Conservation (phyloP, 2,329 filamentous ascomycete genomes). For the Fusarium hostae region DNA sequence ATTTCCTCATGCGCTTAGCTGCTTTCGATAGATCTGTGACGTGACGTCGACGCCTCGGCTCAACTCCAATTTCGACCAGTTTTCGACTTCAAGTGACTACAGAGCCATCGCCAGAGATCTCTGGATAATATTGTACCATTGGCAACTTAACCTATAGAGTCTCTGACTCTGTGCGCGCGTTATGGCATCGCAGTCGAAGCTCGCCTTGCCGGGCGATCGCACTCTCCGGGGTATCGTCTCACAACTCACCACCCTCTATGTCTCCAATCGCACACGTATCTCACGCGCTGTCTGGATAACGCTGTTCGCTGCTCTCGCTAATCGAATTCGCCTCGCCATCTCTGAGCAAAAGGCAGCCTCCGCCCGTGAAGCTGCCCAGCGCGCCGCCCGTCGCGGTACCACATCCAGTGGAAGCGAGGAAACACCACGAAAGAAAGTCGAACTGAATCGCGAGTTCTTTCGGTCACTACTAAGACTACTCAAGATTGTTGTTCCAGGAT, state of each 20-base stretch:
- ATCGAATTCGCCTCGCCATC: slow-evolving; percentile 91
- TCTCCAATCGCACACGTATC: slow-evolving; percentile 82
- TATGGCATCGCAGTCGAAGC: slow-evolving; percentile 83
- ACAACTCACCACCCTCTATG: slow-evolving; percentile 77
- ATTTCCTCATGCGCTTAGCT: slow-evolving; percentile 24
- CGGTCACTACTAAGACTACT: slow-evolving; percentile 80
- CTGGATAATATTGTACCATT: background rate
- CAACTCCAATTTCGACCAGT: slow-evolving; percentile 3
- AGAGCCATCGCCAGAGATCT: background rate
- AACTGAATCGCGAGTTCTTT: slow-evolving; percentile 86
- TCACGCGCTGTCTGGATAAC: slow-evolving; percentile 86
- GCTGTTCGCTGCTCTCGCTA: slow-evolving; percentile 80
- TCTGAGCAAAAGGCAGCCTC: slow-evolving; percentile 91
- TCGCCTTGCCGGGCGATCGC: slow-evolving; percentile 69
- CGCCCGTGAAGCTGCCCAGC: slow-evolving; percentile 70
- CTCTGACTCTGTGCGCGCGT: slow-evolving; percentile 18
- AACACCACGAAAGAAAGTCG: slow-evolving; percentile 79
- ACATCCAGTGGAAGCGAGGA: slow-evolving; percentile 54
- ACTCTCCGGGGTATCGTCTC: slow-evolving; percentile 73
- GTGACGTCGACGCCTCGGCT: slow-evolving; percentile 40
- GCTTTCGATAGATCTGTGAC: slow-evolving; percentile 33
- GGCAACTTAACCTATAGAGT: background rate
- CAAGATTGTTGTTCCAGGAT: slow-evolving; percentile 89
- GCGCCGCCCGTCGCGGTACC: slow-evolving; percentile 59
- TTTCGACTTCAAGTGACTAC: background rate